phyloP scores from a whole-genome alignment of 805 yeast species.

The Candida adriatica region DNA sequence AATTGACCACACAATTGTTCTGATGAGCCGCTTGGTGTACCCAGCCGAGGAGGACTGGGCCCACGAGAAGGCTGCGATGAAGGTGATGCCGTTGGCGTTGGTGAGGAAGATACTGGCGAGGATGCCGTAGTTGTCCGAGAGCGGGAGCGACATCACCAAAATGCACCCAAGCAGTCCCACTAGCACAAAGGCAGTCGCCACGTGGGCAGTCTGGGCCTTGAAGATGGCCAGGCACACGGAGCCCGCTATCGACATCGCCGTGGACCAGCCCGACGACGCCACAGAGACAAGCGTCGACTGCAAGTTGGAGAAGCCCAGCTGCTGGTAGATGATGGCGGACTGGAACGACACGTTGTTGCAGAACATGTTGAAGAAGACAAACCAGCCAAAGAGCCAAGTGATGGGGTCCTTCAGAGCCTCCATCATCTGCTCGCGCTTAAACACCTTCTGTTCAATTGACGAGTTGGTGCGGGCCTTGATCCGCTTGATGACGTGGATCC shows the following conservation, averaged over 20 bases:
- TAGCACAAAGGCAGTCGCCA: constrained; percentile 12
- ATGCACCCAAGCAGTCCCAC: constrained; percentile 30
- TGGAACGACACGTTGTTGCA: constrained; percentile 42
- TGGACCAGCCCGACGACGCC: constrained; percentile 26
- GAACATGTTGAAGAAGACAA: constrained; percentile 36
- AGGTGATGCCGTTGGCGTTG: constrained; percentile 24
- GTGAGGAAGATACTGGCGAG: constrained; percentile 25
- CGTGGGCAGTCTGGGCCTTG: constrained; percentile 29
- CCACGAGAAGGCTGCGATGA: constrained; percentile 20
- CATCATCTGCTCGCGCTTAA: constrained; percentile 35
- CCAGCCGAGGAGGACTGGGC: constrained; percentile 28
- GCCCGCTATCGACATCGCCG: constrained; percentile 26
- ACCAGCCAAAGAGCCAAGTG: constrained; percentile 27
- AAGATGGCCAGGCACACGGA: constrained; percentile 24
- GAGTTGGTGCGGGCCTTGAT: constrained; percentile 30
- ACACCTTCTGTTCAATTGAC: constrained; percentile 36
- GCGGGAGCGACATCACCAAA: constrained; percentile 31
- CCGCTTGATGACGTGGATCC: constrained; percentile 34
- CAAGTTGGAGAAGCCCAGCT: constrained; percentile 31
- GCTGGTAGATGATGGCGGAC: constrained; percentile 34
- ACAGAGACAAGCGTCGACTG: constrained; percentile 42
- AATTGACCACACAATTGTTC: constrained; percentile 32
- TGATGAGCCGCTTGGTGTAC: constrained; percentile 36
- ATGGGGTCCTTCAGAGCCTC: constrained; percentile 40
- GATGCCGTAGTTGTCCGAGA: constrained; percentile 30